Evolutionary conservation across 805 yeast species (phyloP).

Genomic region (Jamesozyma lodderae): DNA sequence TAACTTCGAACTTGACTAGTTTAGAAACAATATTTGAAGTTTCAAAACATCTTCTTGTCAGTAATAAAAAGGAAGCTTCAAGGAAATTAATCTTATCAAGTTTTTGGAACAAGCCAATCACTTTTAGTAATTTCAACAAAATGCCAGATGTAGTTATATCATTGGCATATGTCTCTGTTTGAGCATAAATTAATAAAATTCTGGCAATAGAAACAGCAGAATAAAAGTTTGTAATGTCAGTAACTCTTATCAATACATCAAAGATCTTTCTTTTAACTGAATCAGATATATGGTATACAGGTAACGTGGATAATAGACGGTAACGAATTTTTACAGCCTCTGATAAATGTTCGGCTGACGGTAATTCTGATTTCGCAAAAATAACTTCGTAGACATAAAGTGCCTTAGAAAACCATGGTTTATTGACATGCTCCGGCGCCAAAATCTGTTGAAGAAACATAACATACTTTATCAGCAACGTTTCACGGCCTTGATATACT

Average conservation of each 20-base stretch:
- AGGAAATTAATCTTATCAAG: constrained; percentile 34
- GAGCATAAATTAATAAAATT: constrained; percentile 45
- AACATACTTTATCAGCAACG: constrained; percentile 31
- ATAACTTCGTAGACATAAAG: constrained; percentile 48
- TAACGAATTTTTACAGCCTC: constrained; percentile 16
- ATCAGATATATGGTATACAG: constrained; percentile 19
- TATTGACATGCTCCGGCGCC: constrained; percentile 32
- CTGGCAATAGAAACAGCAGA: constrained; percentile 49
- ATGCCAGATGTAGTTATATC: constrained; percentile 40
- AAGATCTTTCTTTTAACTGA: constrained; percentile 32
- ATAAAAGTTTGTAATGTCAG: constrained; percentile 34
- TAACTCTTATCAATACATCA: constrained; percentile 34
- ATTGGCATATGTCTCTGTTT: constrained; percentile 33
- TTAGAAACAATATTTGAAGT: constrained; percentile 39
- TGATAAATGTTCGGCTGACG: constrained; percentile 33
- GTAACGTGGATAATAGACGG: constrained; percentile 12
- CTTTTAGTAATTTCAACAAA: constrained; percentile 38
- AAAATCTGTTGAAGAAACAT: constrained; percentile 32
- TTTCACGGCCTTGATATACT: constrained; percentile 31
- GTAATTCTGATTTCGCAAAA: constrained; percentile 43
- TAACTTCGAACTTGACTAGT: constrained; percentile 44
- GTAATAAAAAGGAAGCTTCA: constrained; percentile 41
- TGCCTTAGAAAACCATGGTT: constrained; percentile 52
- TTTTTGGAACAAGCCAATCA: constrained; percentile 32
- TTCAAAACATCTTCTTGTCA: constrained; percentile 67